Percentiles rank a stretch among this genome's conserved stretches.
These are phyloP conservation scores for Lasiosphaeria hispida DNA, from an alignment of 495 filamentous ascomycete species.

Conservation along the genomic window DNA sequence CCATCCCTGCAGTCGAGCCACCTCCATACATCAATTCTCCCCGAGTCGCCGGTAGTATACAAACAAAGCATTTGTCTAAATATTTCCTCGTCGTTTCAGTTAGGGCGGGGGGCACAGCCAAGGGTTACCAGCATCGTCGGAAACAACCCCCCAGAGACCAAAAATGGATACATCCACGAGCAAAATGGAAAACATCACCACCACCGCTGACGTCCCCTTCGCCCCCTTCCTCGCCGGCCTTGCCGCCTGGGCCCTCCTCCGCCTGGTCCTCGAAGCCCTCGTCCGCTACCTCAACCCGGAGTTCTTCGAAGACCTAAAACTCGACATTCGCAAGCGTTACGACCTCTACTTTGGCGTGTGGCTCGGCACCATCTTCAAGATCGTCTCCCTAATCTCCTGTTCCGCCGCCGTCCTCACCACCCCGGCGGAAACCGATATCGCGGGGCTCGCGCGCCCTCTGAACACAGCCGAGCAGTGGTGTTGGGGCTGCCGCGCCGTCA, in stretches of 20 bases:
- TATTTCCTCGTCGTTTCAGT: too few species aligned
- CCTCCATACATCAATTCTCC: too few species aligned
- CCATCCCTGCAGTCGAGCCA: too few species aligned
- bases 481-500: constrained; percentile 28
- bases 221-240: constrained; percentile 21
- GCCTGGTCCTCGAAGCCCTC: constrained; percentile 7
- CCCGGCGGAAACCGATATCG: constrained; percentile 19
- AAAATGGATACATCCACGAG: too few species aligned
- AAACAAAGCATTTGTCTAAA: too few species aligned
- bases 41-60: too few species aligned
- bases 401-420: constrained; percentile 18
- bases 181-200: background rate
- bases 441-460: constrained; percentile 18
- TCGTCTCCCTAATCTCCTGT: constrained; percentile 16
- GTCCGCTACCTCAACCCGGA: constrained; percentile 16
- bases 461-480: constrained; percentile 26
- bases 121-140: background rate
- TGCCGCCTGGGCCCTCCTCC: constrained; percentile 17
- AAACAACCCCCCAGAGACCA: background rate
- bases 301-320: constrained; percentile 19
- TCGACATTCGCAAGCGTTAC: constrained; percentile 22
- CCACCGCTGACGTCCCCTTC: constrained; percentile 18
- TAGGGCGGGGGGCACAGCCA: too few species aligned
- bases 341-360: constrained; percentile 25
- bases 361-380: constrained; percentile 25